These are phyloP conservation scores for Plasmopara muralis DNA, from an alignment of 352 stramenopile genomes.

Conservation along the genomic window DNA sequence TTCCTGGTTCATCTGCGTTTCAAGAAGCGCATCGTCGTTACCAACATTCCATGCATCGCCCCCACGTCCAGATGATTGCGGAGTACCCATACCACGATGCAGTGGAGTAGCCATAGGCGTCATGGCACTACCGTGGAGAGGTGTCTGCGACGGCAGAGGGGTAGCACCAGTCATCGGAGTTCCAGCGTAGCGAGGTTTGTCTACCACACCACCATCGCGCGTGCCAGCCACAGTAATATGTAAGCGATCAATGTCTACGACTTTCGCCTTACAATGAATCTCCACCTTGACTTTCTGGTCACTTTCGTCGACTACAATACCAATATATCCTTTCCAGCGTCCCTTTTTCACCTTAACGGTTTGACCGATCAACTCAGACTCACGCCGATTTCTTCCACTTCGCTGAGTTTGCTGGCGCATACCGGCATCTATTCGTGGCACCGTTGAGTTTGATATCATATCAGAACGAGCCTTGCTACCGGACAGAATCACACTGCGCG, in stretches of 20 bases:
- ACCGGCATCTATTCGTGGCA: conserved; percentile 51
- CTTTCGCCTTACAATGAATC: conserved; percentile 86
- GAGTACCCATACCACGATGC: conserved; percentile 74
- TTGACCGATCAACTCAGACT: conserved; percentile 82
- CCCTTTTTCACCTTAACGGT: conserved; percentile 90
- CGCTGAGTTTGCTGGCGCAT: conserved; percentile 39
- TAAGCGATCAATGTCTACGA: conserved; percentile 81
- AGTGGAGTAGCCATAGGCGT: conserved; percentile 84
- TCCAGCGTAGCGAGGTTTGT: conserved; percentile 59
- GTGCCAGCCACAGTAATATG: conserved; percentile 72
- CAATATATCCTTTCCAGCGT: conserved; percentile 90
- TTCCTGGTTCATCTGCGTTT: conserved; percentile 86
- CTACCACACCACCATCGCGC: conserved; percentile 66
- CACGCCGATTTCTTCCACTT: conserved; percentile 46
- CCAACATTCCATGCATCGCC: conserved; percentile 82
- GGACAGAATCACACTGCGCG: conserved; percentile 73
- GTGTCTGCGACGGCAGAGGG: conserved; percentile 75
- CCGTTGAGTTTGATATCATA: conserved; percentile 81
- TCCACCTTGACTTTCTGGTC: conserved; percentile 90
- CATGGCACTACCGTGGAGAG: conserved; percentile 75
- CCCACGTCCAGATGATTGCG: conserved; percentile 48
- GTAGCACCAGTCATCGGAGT: conserved; percentile 76
- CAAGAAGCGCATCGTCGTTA: conserved; percentile 79
- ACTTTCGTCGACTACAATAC: conserved; percentile 85
- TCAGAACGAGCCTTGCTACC: conserved; percentile 82